Percentiles rank a stretch among this genome's conserved stretches.
phyloP scores from a whole-genome alignment of 768 basidiomycete genomes.

The Pleurotus djamor region DNA sequence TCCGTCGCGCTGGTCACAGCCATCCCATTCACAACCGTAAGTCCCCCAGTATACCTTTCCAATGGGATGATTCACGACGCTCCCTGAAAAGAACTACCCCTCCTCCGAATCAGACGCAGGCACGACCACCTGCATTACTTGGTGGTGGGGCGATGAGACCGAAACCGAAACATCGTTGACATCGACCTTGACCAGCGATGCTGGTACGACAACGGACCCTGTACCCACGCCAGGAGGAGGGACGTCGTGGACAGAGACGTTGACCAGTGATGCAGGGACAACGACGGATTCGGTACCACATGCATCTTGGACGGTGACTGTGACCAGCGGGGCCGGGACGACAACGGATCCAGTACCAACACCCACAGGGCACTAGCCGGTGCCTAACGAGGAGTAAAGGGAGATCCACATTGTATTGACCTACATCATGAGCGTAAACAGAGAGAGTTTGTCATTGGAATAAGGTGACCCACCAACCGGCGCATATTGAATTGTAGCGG shows the following conservation, averaged over 20 bases:
- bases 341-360: constrained; percentile 4
- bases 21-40: constrained; percentile 1
- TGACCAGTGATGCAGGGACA: constrained; percentile 2
- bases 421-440: too few relatives aligned
- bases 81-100: neutral
- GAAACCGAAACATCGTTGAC: neutral
- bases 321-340: constrained; percentile 3
- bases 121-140: constrained; percentile 3
- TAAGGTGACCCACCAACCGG: too few relatives aligned
- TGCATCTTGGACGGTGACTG: neutral
- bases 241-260: neutral
- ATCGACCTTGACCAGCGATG: neutral
- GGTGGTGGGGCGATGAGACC: neutral
- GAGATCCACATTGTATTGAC: too few relatives aligned
- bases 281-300: constrained; percentile 1
- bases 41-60: neutral
- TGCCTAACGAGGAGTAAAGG: too few relatives aligned
- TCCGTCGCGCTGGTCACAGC: neutral
- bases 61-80: neutral
- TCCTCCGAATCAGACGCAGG: neutral
- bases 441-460: too few relatives aligned
- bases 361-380: neutral
- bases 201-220: constrained; percentile 3
- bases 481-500: too few relatives aligned
- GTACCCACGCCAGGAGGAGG: neutral